A percentile compares a stretch with the other conserved stretches of the same genome.
These are phyloP conservation scores for Saccharomyces pastorianus DNA, from an alignment of 1,139 yeast genomes.

Conservation along the genomic window DNA sequence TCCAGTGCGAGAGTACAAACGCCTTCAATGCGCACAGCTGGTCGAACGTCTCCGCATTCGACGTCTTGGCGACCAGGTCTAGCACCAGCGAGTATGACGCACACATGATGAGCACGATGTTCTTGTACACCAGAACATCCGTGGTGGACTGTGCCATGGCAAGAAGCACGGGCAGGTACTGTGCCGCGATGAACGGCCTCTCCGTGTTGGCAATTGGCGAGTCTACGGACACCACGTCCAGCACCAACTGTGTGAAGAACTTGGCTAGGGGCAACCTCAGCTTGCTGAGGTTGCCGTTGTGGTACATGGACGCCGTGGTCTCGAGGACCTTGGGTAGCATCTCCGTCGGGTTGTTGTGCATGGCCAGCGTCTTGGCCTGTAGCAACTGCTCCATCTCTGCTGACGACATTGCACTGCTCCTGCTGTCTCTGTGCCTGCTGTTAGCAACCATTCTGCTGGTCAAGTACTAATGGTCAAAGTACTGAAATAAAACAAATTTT, in stretches of 20 bases:
- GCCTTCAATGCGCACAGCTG: conserved; percentile 28
- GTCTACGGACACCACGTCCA: conserved; percentile 22
- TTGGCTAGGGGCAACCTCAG: conserved; percentile 26
- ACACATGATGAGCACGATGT: conserved; percentile 30
- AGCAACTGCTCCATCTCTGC: conserved; percentile 35
- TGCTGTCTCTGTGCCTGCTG: too few relatives aligned
- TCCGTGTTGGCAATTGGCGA: conserved; percentile 20
- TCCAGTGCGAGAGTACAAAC: conserved; percentile 31
- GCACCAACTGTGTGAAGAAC: conserved; percentile 20
- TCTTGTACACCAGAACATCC: conserved; percentile 30
- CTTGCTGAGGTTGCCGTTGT: conserved; percentile 39
- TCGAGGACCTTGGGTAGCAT: conserved; percentile 47
- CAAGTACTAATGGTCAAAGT: not conserved
- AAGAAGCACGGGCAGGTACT: conserved; percentile 14
- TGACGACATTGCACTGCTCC: not conserved
- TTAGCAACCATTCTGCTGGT: not conserved
- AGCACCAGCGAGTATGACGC: conserved; percentile 31
- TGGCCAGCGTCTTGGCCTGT: conserved; percentile 46
- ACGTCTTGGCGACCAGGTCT: conserved; percentile 35
- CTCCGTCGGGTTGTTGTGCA: conserved; percentile 35
- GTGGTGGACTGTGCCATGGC: conserved; percentile 16
- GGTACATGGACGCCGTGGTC: conserved; percentile 41
- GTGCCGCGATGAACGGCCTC: conserved; percentile 29
- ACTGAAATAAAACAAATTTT: not conserved
- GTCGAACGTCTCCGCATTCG: conserved; percentile 31